Evolutionary conservation across 2,329 filamentous ascomycete species (phyloP).

Genomic region (Didymella glomerata): DNA sequence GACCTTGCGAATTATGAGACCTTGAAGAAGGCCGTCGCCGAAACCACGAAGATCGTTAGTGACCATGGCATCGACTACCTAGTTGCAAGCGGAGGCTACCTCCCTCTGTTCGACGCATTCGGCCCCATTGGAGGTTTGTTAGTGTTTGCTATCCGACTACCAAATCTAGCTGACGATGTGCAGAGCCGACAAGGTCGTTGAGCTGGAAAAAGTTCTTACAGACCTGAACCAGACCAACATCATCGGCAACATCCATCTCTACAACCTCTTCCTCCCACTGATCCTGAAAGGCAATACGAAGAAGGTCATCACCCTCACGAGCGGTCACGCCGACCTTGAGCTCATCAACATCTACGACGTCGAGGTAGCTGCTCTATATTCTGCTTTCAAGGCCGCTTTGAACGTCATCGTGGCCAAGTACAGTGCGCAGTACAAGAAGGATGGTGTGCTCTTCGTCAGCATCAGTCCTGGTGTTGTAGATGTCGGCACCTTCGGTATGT

Average conservation of each 20-base stretch:
- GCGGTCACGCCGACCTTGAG: conserved; percentile 58
- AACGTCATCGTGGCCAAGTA: conserved; percentile 63
- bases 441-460: conserved; percentile 63
- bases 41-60: conserved; percentile 28
- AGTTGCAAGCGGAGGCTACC: conserved; percentile 60
- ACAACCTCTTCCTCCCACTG: conserved; percentile 63
- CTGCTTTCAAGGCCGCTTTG: conserved; percentile 61
- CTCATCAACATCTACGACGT: conserved; percentile 53
- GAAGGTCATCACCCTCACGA: conserved; percentile 64
- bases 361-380: conserved; percentile 53
- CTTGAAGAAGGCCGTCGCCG: conserved; percentile 34
- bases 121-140: conserved; percentile 53
- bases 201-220: conserved; percentile 39
- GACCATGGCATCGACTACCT: conserved; percentile 58
- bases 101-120: conserved; percentile 42
- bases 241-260: conserved; percentile 61
- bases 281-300: conserved; percentile 61
- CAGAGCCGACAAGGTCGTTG: conserved; percentile 48
- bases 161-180: neutral
- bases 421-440: conserved; percentile 54
- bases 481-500: conserved; percentile 41
- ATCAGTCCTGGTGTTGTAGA: conserved; percentile 63
- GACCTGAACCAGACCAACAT: conserved; percentile 59
- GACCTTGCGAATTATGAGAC: conserved; percentile 34
- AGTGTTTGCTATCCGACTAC: conserved; percentile 25